These are phyloP conservation scores for Zygosaccharomyces rouxii DNA, from an alignment of 805 yeast genomes.

Conservation along the genomic window DNA sequence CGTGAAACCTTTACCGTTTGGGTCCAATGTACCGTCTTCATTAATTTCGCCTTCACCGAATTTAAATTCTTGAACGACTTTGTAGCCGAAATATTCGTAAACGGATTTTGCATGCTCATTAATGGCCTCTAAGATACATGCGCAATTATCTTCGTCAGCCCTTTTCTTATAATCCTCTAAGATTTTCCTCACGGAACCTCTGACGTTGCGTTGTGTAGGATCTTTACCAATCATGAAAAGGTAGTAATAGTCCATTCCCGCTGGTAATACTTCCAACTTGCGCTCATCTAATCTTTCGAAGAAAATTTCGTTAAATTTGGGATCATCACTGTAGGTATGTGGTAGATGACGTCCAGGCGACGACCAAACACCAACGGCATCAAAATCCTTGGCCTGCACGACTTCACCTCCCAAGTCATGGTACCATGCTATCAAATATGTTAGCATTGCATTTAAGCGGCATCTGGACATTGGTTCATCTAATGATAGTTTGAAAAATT, in stretches of 20 bases:
- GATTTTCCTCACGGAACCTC: slow-evolving; percentile 34
- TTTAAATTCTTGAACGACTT: slow-evolving; percentile 25
- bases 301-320: slow-evolving; percentile 29
- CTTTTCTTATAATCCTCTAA: slow-evolving; percentile 27
- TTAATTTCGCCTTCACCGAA: slow-evolving; percentile 35
- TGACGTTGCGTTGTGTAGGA: slow-evolving; percentile 23
- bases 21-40: slow-evolving; percentile 24
- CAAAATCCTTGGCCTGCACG: slow-evolving; percentile 31
- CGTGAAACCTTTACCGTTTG: slow-evolving; percentile 32
- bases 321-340: slow-evolving; percentile 27
- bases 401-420: slow-evolving; percentile 34
- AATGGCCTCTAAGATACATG: slow-evolving; percentile 36
- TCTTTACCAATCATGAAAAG: slow-evolving; percentile 35
- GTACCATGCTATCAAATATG: slow-evolving; percentile 24
- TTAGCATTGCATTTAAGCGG: slow-evolving; percentile 26
- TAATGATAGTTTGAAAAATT: slow-evolving; percentile 28
- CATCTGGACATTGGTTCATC: slow-evolving; percentile 21
- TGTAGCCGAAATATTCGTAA: slow-evolving; percentile 36
- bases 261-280: slow-evolving; percentile 26
- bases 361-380: slow-evolving; percentile 34
- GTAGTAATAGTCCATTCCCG: slow-evolving; percentile 30
- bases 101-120: slow-evolving; percentile 32
- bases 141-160: slow-evolving; percentile 31
- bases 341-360: slow-evolving; percentile 26
- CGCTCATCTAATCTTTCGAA: slow-evolving; percentile 22